Conservation (phyloP, 2,329 filamentous ascomycete genomes). For the Bipolaris oryzae region DNA sequence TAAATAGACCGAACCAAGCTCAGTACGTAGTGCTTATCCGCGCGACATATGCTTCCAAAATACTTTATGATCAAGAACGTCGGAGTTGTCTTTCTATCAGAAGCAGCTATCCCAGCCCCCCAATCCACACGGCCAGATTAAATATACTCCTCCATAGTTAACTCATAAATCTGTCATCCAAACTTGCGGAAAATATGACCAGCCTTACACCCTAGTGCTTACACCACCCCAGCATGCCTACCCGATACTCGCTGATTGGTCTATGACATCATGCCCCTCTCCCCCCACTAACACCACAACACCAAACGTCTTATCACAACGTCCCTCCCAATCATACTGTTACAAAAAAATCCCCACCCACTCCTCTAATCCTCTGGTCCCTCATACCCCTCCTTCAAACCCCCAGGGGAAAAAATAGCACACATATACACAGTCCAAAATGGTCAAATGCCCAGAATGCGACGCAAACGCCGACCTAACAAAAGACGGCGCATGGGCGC, state of each 20-base stretch:
- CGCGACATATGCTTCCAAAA: too few relatives aligned
- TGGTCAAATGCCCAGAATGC: slow-evolving; percentile 39
- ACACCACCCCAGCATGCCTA: background rate
- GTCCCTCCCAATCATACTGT: background rate
- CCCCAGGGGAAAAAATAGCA: too few relatives aligned
- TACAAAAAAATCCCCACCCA: background rate
- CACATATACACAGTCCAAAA: slow-evolving; percentile 4
- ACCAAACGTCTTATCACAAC: background rate
- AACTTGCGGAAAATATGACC: too few relatives aligned
- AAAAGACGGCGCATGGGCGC: slow-evolving; percentile 37
- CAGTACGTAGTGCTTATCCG: too few relatives aligned
- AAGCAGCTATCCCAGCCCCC: too few relatives aligned
- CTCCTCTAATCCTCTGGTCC: background rate
- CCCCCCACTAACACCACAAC: slow-evolving; percentile 4
- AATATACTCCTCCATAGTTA: too few relatives aligned
- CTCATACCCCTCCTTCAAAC: too few relatives aligned
- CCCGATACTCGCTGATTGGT: slow-evolving; percentile 9
- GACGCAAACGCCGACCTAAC: slow-evolving; percentile 36
- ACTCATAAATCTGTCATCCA: too few relatives aligned
- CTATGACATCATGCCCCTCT: slow-evolving; percentile 22
- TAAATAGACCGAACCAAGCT: too few relatives aligned
- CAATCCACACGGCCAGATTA: too few relatives aligned
- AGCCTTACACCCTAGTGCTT: background rate
- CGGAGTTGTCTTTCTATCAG: too few relatives aligned
- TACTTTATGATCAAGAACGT: too few relatives aligned